These are phyloP conservation scores for Xylaria hypoxylon DNA, from an alignment of 2,329 filamentous ascomycete species.

Conservation along the genomic window DNA sequence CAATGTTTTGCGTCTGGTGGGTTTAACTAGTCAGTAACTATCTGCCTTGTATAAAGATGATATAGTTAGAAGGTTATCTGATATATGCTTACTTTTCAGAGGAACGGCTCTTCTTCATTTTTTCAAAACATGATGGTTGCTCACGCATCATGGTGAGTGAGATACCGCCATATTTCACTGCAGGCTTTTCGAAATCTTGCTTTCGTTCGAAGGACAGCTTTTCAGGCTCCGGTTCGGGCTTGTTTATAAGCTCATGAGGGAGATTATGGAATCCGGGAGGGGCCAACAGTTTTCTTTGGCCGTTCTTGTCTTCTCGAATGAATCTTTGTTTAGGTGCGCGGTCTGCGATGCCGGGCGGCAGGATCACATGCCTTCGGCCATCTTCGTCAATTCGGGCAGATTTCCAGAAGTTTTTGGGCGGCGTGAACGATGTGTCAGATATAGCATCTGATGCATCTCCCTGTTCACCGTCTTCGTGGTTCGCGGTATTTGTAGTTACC, in stretches of 20 bases:
- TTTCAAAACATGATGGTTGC: background rate
- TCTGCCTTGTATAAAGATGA: background rate
- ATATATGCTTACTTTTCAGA: background rate
- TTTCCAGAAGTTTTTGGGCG: background rate
- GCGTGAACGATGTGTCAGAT: constrained; percentile 29
- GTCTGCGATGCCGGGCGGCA: background rate
- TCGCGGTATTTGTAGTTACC: background rate
- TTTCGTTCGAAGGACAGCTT: constrained; percentile 12
- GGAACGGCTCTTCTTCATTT: background rate
- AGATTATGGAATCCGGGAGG: background rate
- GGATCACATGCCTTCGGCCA: constrained; percentile 4
- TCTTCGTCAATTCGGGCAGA: background rate
- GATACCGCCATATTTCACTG: constrained; percentile 4
- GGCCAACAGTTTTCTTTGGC: constrained; percentile 11
- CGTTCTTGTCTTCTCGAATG: background rate
- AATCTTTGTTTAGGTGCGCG: background rate
- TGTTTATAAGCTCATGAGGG: background rate
- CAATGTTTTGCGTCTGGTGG: background rate
- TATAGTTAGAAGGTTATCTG: background rate
- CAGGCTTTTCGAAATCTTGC: background rate
- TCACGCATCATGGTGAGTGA: constrained; percentile 1
- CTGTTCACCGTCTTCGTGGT: background rate
- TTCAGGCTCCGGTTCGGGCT: background rate
- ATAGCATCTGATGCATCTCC: constrained; percentile 9
- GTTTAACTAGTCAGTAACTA: background rate